Evolutionary conservation across 2,329 filamentous ascomycete genomes (phyloP).

Genomic region (Colletotrichum sp.): DNA sequence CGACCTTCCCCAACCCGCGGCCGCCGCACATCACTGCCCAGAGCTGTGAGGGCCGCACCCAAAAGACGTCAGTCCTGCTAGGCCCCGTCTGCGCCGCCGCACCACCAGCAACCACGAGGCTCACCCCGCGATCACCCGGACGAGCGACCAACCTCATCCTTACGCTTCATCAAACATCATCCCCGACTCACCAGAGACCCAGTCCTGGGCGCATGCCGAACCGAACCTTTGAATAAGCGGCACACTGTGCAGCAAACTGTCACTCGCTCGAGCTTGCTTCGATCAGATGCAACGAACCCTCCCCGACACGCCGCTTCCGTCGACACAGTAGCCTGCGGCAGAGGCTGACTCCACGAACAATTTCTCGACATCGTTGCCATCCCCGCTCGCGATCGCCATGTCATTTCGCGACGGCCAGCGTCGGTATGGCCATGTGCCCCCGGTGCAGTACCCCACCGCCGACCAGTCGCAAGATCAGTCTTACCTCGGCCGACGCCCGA

Average conservation of each 20-base stretch:
- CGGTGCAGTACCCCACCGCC: constrained; percentile 65
- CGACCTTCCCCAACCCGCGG: not conserved
- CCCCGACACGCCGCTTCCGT: not conserved
- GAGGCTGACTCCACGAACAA: not conserved
- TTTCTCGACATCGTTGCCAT: not conserved
- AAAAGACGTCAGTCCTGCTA: constrained; percentile 14
- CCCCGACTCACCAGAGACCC: not conserved
- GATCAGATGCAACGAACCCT: constrained; percentile 9
- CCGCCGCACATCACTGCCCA: constrained; percentile 4
- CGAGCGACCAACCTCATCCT: constrained; percentile 5
- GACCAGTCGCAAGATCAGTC: constrained; percentile 42
- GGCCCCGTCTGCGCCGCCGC: constrained; percentile 9
- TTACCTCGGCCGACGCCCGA: constrained; percentile 61
- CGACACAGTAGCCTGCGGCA: constrained; percentile 2
- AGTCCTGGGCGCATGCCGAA: not conserved
- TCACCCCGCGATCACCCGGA: constrained; percentile 9
- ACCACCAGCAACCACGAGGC: not conserved
- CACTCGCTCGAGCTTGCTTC: not conserved
- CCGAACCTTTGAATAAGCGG: not conserved
- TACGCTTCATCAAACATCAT: not conserved
- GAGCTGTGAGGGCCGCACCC: not conserved
- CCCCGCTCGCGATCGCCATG: constrained; percentile 44
- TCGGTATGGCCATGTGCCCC: constrained; percentile 70
- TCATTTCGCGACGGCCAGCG: constrained; percentile 68
- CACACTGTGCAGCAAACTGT: not conserved